Evolutionary conservation across 2,329 filamentous ascomycete species (phyloP).

Genomic region (Pseudogymnoascus sp.): DNA sequence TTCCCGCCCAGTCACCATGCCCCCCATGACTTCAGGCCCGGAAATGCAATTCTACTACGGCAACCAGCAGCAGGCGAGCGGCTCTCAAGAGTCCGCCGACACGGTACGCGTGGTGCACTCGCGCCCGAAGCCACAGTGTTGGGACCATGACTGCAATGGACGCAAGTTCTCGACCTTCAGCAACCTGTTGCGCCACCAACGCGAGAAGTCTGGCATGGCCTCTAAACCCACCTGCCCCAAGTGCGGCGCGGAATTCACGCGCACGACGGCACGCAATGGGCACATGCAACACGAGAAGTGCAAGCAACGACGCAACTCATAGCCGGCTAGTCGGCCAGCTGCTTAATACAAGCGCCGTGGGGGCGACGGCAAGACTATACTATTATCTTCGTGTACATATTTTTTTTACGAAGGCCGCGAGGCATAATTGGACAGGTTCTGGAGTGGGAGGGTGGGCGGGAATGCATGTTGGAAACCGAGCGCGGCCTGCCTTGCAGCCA

Average conservation of each 20-base stretch:
- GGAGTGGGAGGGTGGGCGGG: neutral
- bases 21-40: neutral
- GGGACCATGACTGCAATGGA: constrained; percentile 95
- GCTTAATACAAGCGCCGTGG: constrained; percentile 1
- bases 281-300: constrained; percentile 86
- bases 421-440: neutral
- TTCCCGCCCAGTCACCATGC: neutral
- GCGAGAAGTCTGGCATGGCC: constrained; percentile 88
- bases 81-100: constrained; percentile 33
- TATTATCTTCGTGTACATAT: neutral
- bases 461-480: neutral
- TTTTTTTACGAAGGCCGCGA: neutral
- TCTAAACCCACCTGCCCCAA: constrained; percentile 83
- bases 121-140: constrained; percentile 89
- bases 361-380: neutral
- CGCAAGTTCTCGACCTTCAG: constrained; percentile 94
- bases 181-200: constrained; percentile 84
- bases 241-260: constrained; percentile 87
- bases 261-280: constrained; percentile 80
- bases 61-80: constrained; percentile 28
- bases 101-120: constrained; percentile 64
- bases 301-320: constrained; percentile 57
- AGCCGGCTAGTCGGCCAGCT: constrained; percentile 11
- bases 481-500: neutral
- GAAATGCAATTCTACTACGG: constrained; percentile 4